Evolutionary conservation across 352 stramenopile genomes (phyloP).

Genomic region (Phytophthora palmivora): DNA sequence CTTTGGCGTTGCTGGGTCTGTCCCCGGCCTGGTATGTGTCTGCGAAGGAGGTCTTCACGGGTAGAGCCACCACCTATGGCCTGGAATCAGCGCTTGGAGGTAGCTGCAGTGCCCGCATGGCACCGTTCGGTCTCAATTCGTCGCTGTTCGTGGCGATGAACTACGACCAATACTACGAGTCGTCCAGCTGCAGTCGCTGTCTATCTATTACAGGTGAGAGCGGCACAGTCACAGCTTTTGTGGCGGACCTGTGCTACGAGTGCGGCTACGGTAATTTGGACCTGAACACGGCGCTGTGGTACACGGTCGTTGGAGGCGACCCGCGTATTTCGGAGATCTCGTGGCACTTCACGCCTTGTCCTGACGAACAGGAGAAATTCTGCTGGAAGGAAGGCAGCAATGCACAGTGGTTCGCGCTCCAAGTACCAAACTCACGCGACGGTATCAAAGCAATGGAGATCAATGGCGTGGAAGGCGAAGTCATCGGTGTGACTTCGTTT

Average conservation of each 20-base stretch:
- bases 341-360: slow-evolving; percentile 68
- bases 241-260: slow-evolving; percentile 75
- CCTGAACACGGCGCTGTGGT: slow-evolving; percentile 65
- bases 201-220: slow-evolving; percentile 54
- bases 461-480: slow-evolving; percentile 42
- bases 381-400: slow-evolving; percentile 79
- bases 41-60: slow-evolving; percentile 48
- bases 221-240: slow-evolving; percentile 53
- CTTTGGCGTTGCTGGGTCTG: slow-evolving; percentile 16
- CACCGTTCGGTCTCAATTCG: slow-evolving; percentile 49
- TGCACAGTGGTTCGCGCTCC: slow-evolving; percentile 64
- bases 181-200: slow-evolving; percentile 62
- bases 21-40: slow-evolving; percentile 4
- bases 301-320: slow-evolving; percentile 58
- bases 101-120: slow-evolving; percentile 57
- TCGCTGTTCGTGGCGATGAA: slow-evolving; percentile 71
- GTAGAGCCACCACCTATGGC: slow-evolving; percentile 60
- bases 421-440: slow-evolving; percentile 61
- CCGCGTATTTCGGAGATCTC: slow-evolving; percentile 58
- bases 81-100: slow-evolving; percentile 51
- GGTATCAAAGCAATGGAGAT: slow-evolving; percentile 62
- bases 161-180: slow-evolving; percentile 64
- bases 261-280: slow-evolving; percentile 70
- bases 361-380: slow-evolving; percentile 66
- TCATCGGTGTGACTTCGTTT: slow-evolving; percentile 93